Base-by-base conservation (phyloP, 2,329 filamentous ascomycete species). In the Colletotrichum higginsianum region DNA sequence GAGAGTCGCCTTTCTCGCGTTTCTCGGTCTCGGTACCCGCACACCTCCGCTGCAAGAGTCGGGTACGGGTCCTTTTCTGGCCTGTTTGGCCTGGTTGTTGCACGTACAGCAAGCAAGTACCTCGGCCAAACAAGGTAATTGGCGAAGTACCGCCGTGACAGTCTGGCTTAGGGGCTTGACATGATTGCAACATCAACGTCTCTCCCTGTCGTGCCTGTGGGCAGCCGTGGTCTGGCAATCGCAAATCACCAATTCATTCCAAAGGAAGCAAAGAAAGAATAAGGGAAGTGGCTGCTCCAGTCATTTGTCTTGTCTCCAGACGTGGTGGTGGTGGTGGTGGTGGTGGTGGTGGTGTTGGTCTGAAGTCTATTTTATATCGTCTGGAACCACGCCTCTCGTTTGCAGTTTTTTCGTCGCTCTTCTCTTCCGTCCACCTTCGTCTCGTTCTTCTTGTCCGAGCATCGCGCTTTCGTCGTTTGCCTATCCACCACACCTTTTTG, bases 121-220 rank as follows among this genome's bases (percentile, higher is more conserved):
- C 18, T 26, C 38, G 9, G 47, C 23, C 53, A 46, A 52, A 50
- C 53, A 46, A 52, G 56, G 64, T 40, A 30, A 49, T 47, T 38
- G 30, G 2, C 58, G 26, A 71, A 50, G 57, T 62, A 57, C 57
- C 7, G 30, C 30, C 7, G 30, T 30, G 30, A 7, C 30, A 30
- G 30, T 30, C 63, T 58, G 49, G 46, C 61, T 50, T 47, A 4
- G 61, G 52, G 57, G 46, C 55, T 58, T 63, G 65, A 65, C 42
- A 58, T 40, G 30, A 63, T 71, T 62, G 64, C 64, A 71, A 71
- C 50, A 71, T 53, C 68, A 63, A 67, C 68, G 46, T 50, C 58
- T 63, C 68, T 71, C 68, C 68, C 68, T 71, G 68, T 68, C 68
- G 68, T 71, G 65, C 65, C 68, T 71, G 68, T 68, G 65, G 64